These are phyloP conservation scores for Chrysanthemum makinoi DNA, from an alignment of 129 eudicot species.

Conservation along the genomic window DNA sequence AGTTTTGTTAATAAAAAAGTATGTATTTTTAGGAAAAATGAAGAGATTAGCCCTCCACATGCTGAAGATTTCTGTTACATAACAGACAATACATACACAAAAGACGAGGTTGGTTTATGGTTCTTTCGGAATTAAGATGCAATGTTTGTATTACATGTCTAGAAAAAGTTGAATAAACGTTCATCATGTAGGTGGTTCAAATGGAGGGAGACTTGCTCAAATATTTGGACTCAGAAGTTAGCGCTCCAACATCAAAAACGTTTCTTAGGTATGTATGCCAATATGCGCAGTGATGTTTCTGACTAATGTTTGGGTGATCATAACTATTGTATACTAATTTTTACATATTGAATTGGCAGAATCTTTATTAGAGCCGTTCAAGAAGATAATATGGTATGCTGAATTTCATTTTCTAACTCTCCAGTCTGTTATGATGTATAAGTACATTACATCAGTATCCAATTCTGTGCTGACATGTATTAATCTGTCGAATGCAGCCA, in stretches of 20 bases:
- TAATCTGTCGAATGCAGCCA: slow-evolving; percentile 30
- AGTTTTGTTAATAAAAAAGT: not conserved
- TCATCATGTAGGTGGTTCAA: slow-evolving; percentile 44
- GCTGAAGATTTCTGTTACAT: slow-evolving; percentile 79
- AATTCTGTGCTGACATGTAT: slow-evolving; percentile 20
- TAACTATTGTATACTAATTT: not conserved
- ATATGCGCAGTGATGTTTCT: slow-evolving; percentile 2
- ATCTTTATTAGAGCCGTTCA: slow-evolving; percentile 58
- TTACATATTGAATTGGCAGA: slow-evolving; percentile 41
- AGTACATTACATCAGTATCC: not conserved
- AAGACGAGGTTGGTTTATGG: slow-evolving; percentile 54
- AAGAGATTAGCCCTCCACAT: slow-evolving; percentile 82
- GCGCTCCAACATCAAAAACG: slow-evolving; percentile 69
- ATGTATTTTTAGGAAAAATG: slow-evolving; percentile 52
- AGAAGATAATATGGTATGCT: slow-evolving; percentile 47
- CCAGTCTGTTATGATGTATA: not conserved
- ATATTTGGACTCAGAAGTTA: slow-evolving; percentile 53
- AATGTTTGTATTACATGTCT: no score
- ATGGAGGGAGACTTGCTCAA: slow-evolving; percentile 73
- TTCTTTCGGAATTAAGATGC: not conserved
- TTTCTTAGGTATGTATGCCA: slow-evolving; percentile 59
- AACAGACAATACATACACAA: slow-evolving; percentile 81
- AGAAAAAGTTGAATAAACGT: not conserved
- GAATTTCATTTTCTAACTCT: not conserved
- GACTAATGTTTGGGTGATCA: not conserved